Base-by-base conservation (phyloP, 176 grass and related monocot species). In the Puya raimondii region DNA sequence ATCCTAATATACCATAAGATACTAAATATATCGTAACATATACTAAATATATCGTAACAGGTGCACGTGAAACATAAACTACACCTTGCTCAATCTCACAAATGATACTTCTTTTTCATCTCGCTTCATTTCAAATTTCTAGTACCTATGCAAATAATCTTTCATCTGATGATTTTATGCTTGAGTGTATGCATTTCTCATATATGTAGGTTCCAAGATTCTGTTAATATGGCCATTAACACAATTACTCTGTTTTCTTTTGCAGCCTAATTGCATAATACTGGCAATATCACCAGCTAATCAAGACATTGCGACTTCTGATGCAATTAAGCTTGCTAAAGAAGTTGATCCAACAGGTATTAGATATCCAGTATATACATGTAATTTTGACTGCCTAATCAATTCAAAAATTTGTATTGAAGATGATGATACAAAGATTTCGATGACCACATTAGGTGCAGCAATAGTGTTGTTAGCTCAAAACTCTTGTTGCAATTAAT, bases 211-310 rank as follows among this genome's bases (percentile, higher is more conserved):
- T 20, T 61, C 56, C 56, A 11, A 61, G 56, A 61, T 61, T 61
- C n/a, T 61, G 4, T 42, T 61, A 18, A 61, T 61, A 18, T 1
- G 9, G 4, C n/a, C 22, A 10, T 22, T 61, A 16, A 18, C 56
- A 61, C 56, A 18, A 22, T 21, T 18, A 61, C 2, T 18, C 17
- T 79, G 10, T 72, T 49, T 70, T 13, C 33, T 14, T 48, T 54
- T 70, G 48, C 74, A 83, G 80, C 80, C 80, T 49, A 83, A 77
- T 27, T 77, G 74, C 65, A 68, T 83, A 29, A 77, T 83, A 74
- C 63, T 86, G 70, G 84, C 84, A 70, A 86, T 86, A 78, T 86
- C 84, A 29, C 75, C 84, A 66, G 80, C 80, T 48, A 83, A 83
- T 66, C 80, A 83, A 76, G 80, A 83, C 65, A 83, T 83, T 68